Evolutionary conservation across 306 rosid species (phyloP), one percentile per base, ranked within the genome.

Genomic region (Glycine tomentella): DNA sequence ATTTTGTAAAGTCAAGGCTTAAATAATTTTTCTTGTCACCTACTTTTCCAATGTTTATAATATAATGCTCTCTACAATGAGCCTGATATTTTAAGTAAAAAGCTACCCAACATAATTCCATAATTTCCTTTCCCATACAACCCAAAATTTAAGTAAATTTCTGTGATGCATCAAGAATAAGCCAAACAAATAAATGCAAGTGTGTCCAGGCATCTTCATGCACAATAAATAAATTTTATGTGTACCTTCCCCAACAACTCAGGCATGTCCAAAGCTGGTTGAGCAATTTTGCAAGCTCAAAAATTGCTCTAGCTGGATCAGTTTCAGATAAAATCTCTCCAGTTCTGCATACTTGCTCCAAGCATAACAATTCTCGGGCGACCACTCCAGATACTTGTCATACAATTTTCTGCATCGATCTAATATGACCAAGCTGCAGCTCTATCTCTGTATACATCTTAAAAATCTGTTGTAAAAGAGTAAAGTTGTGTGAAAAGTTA

Each of bases 391-490:
- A 85, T 93, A 93, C 82, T 91, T 95, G 61, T 93, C 96, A 83
- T 95, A 93, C 11, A 93, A 74, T 59, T 86, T 95, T 51, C 99
- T 88, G 69, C 97, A 90, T 40, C 98, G 86, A 66, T 95, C 97
- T 59, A 93, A 20, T 87, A 65, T 95, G 93, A 49, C 93, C 94
- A 77, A 93, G 93, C 57, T 95, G 97, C 79, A 95, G 88, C 75
- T 95, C 99, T 77, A 93, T 93, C 93, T 95, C 99, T 45, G 93
- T 93, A 86, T 95, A 95, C 83, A 91, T 93, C 82, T 95, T 93
- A 77, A 95, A 95, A 79, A 95, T 93, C 99, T 93, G 88, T 81
- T 25, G 64, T 62, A 53, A 51, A 82, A 50, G 58, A 65, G 33
- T 69, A 78, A 74, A 61, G 0, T 40, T 4, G 53, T 17, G 69